A percentile compares a stretch with the other conserved stretches of the same genome.
Evolutionary conservation across 495 filamentous ascomycete species (phyloP).

Genomic region (Pseudomonodictys pantanalensis): DNA sequence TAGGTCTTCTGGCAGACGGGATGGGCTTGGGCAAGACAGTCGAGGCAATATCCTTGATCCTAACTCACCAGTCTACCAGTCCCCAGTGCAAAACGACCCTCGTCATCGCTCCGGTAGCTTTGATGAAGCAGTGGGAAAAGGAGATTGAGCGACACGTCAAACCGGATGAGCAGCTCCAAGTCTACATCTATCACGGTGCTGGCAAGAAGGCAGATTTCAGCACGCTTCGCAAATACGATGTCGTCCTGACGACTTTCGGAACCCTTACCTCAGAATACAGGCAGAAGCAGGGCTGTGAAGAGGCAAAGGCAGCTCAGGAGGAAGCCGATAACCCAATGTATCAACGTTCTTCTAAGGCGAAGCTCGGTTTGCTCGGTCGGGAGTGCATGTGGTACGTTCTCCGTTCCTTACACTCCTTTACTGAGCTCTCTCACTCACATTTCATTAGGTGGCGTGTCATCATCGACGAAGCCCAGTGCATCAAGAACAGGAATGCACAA

Average conservation of each 20-base stretch:
- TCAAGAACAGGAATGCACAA: constrained; percentile 80
- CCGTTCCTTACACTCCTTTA: too few species aligned
- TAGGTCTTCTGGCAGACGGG: constrained; percentile 64
- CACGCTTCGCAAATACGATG: constrained; percentile 66
- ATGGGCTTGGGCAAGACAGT: constrained; percentile 98
- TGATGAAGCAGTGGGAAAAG: constrained; percentile 85
- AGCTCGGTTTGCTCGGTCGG: constrained; percentile 62
- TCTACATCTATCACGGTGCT: constrained; percentile 69
- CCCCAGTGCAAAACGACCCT: constrained; percentile 72
- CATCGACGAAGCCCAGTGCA: constrained; percentile 89
- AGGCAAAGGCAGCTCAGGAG: constrained; percentile 39
- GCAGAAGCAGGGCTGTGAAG: constrained; percentile 48
- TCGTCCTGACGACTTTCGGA: constrained; percentile 89
- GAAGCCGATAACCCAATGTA: not conserved
- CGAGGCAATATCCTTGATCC: constrained; percentile 78
- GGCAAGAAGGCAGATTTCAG: constrained; percentile 55
- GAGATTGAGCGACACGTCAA: constrained; percentile 76
- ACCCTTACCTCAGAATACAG: constrained; percentile 70
- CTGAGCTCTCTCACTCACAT: too few species aligned
- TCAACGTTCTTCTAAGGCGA: constrained; percentile 34
- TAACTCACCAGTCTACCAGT: constrained; percentile 64
- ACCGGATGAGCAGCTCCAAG: constrained; percentile 57
- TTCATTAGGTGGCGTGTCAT: too few species aligned
- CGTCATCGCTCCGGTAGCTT: constrained; percentile 80
- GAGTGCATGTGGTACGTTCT: constrained; percentile 70